These are phyloP conservation scores for Lecanicillium sp. DNA, from an alignment of 2,329 filamentous ascomycete genomes.

Conservation along the genomic window DNA sequence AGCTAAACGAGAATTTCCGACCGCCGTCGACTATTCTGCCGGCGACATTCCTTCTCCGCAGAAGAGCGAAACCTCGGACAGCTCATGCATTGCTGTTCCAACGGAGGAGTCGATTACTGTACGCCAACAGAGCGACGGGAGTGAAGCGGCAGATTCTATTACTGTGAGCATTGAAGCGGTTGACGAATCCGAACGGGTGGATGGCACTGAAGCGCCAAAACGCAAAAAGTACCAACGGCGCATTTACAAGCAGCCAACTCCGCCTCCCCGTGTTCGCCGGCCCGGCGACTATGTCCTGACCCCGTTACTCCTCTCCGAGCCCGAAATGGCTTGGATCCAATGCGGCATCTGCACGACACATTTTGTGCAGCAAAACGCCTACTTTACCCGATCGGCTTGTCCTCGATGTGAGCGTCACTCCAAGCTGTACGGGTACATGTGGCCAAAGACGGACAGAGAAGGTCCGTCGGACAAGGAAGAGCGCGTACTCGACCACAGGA, in stretches of 20 bases:
- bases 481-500: constrained; percentile 74
- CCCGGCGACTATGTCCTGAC: constrained; percentile 82
- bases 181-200: constrained; percentile 4
- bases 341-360: constrained; percentile 75
- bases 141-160: constrained; percentile 11
- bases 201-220: constrained; percentile 14
- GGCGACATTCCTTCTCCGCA: constrained; percentile 1
- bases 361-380: constrained; percentile 85
- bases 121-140: neutral
- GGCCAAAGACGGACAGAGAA: constrained; percentile 88
- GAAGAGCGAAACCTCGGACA: neutral
- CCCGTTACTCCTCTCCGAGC: constrained; percentile 63
- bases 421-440: constrained; percentile 88
- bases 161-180: constrained; percentile 19
- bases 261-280: constrained; percentile 34
- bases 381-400: constrained; percentile 77
- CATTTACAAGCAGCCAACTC: constrained; percentile 24
- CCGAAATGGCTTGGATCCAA: constrained; percentile 74
- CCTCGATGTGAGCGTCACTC: constrained; percentile 91
- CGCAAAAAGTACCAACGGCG: constrained; percentile 26
- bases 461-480: constrained; percentile 66
- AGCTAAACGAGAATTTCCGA: neutral
- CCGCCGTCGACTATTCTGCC: neutral
- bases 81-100: neutral
- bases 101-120: neutral